These are phyloP conservation scores for Ceratocystis cubensis DNA, from an alignment of 2,329 filamentous ascomycete genomes.

Conservation along the genomic window DNA sequence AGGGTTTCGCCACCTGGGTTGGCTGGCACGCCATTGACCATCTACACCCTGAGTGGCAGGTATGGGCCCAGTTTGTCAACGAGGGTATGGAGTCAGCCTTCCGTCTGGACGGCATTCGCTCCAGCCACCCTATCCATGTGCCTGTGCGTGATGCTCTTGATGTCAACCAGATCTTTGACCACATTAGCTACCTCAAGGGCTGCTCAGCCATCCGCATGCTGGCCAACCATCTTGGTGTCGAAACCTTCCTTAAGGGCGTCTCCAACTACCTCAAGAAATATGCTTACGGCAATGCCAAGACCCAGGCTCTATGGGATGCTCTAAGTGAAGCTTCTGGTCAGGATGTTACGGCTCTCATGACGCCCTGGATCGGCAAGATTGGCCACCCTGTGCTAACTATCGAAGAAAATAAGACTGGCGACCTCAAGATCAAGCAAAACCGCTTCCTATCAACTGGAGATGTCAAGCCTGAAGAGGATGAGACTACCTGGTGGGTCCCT, in stretches of 20 bases:
- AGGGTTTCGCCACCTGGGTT: constrained; percentile 97
- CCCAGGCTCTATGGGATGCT: constrained; percentile 80
- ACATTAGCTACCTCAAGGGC: constrained; percentile 92
- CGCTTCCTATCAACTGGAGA: constrained; percentile 89
- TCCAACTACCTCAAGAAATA: constrained; percentile 79
- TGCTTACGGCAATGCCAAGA: constrained; percentile 81
- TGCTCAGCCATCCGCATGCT: constrained; percentile 96
- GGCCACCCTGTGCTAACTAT: constrained; percentile 86
- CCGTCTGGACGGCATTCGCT: constrained; percentile 74
- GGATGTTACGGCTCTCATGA: constrained; percentile 79
- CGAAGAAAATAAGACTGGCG: constrained; percentile 67
- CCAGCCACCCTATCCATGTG: constrained; percentile 92
- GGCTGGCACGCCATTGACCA: constrained; percentile 88
- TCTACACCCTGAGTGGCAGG: constrained; percentile 91
- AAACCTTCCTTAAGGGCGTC: constrained; percentile 83
- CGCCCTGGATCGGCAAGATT: constrained; percentile 89
- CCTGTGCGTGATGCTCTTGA: constrained; percentile 87
- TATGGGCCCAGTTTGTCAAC: constrained; percentile 95
- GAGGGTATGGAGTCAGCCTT: constrained; percentile 91
- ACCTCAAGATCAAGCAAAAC: constrained; percentile 71
- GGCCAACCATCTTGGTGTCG: constrained; percentile 73
- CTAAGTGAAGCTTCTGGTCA: constrained; percentile 76
- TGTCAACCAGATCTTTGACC: constrained; percentile 95
- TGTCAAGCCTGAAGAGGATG: constrained; percentile 78
- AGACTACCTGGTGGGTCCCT: constrained; percentile 92